A percentile compares a stretch with the other conserved stretches of the same genome.
These are phyloP conservation scores for Lactarius sanguifluus DNA, from an alignment of 768 basidiomycete species.

Conservation along the genomic window DNA sequence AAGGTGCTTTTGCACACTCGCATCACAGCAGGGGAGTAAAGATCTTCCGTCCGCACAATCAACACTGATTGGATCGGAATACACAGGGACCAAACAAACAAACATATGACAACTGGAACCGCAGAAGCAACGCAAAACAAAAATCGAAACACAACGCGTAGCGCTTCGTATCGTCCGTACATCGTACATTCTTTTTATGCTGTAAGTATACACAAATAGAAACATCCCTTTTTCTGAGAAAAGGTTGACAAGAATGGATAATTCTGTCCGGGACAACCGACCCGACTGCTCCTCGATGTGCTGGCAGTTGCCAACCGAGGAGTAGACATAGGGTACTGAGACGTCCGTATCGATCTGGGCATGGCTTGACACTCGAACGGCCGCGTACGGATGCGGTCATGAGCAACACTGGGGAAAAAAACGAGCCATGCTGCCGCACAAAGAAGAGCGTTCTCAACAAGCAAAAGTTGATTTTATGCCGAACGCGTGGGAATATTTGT, in stretches of 20 bases:
- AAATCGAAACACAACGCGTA: background rate
- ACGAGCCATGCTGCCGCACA: conserved; percentile 82
- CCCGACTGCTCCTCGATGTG: conserved; percentile 58
- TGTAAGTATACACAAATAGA: background rate
- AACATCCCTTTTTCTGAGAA: background rate
- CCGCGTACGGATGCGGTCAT: conserved; percentile 63
- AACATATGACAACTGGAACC: background rate
- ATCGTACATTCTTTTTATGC: background rate
- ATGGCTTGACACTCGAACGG: conserved; percentile 90
- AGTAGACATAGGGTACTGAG: conserved; percentile 74
- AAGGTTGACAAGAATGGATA: background rate
- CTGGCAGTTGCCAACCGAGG: conserved; percentile 30
- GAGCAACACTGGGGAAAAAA: conserved; percentile 88
- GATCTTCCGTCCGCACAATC: no score
- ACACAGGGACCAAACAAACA: background rate
- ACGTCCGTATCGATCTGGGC: conserved; percentile 69
- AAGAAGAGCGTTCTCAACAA: conserved; percentile 31
- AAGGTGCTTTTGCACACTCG: no score
- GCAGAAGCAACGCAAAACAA: background rate
- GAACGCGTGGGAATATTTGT: conserved; percentile 2
- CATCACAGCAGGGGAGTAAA: no score
- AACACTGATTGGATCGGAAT: background rate
- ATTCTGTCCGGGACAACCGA: conserved; percentile 63
- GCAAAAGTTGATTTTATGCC: background rate
- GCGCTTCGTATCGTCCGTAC: background rate